A percentile compares a stretch with the other conserved stretches of the same genome.
These are phyloP conservation scores for Colletotrichum sp. DNA, from an alignment of 2,329 filamentous ascomycete genomes.

Conservation along the genomic window DNA sequence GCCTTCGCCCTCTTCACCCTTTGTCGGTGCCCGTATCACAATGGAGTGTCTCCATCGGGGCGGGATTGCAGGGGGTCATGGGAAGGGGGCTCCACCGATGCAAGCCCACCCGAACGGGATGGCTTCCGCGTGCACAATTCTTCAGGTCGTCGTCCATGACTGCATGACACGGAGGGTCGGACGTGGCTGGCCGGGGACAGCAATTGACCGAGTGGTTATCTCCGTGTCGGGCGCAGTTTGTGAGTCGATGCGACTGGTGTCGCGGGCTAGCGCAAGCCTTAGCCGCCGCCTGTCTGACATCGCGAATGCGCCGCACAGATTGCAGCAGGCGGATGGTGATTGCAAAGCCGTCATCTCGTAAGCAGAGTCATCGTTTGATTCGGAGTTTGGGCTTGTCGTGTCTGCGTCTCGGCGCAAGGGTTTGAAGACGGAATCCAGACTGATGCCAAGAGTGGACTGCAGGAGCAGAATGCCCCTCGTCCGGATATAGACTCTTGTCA, in stretches of 20 bases:
- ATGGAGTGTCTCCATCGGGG: background rate
- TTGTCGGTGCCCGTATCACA: constrained; percentile 11
- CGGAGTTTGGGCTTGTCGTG: background rate
- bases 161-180: background rate
- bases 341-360: background rate
- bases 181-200: background rate
- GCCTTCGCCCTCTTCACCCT: constrained; percentile 16
- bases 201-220: background rate
- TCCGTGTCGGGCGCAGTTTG: constrained; percentile 1
- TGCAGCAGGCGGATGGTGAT: background rate
- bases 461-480: background rate
- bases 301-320: background rate
- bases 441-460: background rate
- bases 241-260: background rate
- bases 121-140: constrained; percentile 11
- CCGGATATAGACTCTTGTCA: background rate
- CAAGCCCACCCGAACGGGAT: constrained; percentile 1
- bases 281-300: background rate
- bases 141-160: background rate
- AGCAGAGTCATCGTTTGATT: background rate
- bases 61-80: background rate
- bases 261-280: background rate
- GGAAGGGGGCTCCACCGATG: background rate
- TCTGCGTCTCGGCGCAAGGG: background rate
- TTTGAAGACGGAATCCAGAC: background rate